phyloP scores from a whole-genome alignment of 306 rosid genomes.

The Vigna unguiculata region DNA sequence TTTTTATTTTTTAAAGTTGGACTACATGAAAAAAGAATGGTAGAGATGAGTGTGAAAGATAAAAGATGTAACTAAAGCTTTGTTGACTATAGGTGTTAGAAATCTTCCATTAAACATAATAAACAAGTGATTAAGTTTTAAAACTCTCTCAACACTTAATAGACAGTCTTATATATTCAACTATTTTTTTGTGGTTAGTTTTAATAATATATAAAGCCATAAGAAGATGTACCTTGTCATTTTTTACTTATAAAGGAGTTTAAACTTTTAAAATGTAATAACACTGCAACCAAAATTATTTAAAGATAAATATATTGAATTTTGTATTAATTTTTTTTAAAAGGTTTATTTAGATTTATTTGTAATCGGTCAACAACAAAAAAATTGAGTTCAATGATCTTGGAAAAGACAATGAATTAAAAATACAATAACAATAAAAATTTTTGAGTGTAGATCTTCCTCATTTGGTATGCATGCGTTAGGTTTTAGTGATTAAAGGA shows the following conservation, averaged over 20 bases:
- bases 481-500: not conserved
- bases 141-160: too few species aligned
- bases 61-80: too few species aligned
- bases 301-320: not conserved
- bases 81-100: not conserved
- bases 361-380: not conserved
- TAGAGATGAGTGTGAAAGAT: too few species aligned
- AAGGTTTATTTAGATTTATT: not conserved
- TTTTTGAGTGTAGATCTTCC: not conserved
- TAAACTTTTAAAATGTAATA: not conserved
- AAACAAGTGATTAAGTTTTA: too few species aligned
- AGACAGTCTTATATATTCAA: too few species aligned
- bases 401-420: not conserved
- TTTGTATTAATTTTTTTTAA: not conserved
- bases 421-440: not conserved
- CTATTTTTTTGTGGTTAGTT: too few species aligned
- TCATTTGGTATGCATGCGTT: not conserved
- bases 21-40: too few species aligned
- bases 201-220: not conserved
- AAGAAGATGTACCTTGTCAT: not conserved
- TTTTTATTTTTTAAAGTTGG: too few species aligned
- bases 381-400: not conserved
- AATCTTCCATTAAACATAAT: too few species aligned
- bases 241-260: not conserved
- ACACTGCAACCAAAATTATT: not conserved